Evolutionary conservation across 106 monocot species (phyloP).

Genomic region (Dioscorea dumetorum): DNA sequence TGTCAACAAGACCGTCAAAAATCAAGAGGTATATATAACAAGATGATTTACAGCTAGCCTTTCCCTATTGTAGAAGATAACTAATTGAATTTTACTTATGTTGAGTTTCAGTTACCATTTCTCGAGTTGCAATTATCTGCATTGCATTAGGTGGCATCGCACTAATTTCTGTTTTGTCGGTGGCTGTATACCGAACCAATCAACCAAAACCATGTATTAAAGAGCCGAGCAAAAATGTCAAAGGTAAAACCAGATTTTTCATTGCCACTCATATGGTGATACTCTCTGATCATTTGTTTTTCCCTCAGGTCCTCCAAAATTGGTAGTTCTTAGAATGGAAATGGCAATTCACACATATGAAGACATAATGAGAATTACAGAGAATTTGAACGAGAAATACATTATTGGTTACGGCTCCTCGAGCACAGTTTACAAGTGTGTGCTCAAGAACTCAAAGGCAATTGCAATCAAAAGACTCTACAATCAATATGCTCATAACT

Average conservation of each 20-base stretch:
- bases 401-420: conserved; percentile 90
- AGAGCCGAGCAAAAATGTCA: conserved; percentile 21
- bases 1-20: conserved; percentile 24
- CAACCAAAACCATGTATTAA: conserved; percentile 36
- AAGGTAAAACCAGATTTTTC: conserved; percentile 23
- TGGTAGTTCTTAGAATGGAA: conserved; percentile 92
- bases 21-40: conserved; percentile 40
- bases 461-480: conserved; percentile 80
- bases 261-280: not conserved
- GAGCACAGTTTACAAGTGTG: conserved; percentile 88
- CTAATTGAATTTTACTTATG: not conserved
- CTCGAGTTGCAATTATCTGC: conserved; percentile 38
- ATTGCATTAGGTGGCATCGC: conserved; percentile 52
- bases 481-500: conserved; percentile 57
- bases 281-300: not conserved
- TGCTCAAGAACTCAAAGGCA: conserved; percentile 65
- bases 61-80: too few relatives aligned
- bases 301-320: conserved; percentile 64
- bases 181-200: conserved; percentile 52
- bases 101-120: conserved; percentile 45
- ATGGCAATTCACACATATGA: conserved; percentile 89
- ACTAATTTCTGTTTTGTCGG: conserved; percentile 32
- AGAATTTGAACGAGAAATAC: conserved; percentile 86
- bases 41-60: too few relatives aligned
- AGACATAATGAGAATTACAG: conserved; percentile 83